These are phyloP conservation scores for Lachancea cidri DNA, from an alignment of 805 yeast species.

Conservation along the genomic window DNA sequence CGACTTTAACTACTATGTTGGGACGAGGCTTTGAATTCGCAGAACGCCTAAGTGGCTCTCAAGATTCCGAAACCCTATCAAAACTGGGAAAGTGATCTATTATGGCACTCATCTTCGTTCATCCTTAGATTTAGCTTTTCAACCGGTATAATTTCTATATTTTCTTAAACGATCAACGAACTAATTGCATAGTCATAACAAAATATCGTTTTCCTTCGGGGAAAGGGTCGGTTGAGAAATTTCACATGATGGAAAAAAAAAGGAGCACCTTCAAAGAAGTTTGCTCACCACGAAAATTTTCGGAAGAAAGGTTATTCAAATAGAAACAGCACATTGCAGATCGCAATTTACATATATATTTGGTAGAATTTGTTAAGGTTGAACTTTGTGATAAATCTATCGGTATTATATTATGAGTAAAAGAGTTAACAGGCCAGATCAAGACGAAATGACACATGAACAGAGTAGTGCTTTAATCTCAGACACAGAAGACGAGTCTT, in stretches of 20 bases:
- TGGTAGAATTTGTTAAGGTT: too few species aligned
- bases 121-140: not conserved
- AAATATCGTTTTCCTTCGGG: not conserved
- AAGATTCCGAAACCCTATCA: constrained; percentile 26
- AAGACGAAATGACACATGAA: constrained; percentile 1
- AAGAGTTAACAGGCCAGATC: not conserved
- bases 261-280: too few species aligned
- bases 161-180: not conserved
- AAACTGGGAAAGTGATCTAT: constrained; percentile 25
- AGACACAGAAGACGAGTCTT: constrained; percentile 15
- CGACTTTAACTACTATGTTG: constrained; percentile 35
- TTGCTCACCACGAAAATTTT: not conserved
- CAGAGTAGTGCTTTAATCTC: constrained; percentile 7
- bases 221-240: not conserved
- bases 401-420: not conserved
- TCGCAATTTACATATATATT: not conserved
- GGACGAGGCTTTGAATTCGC: constrained; percentile 36
- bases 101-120: not conserved
- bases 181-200: too few species aligned
- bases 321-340: not conserved
- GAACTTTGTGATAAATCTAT: too few species aligned
- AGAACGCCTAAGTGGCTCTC: constrained; percentile 33
- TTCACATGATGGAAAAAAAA: not conserved
- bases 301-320: not conserved
- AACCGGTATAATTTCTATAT: not conserved